Evolutionary conservation across 345 rosid genomes (phyloP).

Genomic region (Linum lewisii): DNA sequence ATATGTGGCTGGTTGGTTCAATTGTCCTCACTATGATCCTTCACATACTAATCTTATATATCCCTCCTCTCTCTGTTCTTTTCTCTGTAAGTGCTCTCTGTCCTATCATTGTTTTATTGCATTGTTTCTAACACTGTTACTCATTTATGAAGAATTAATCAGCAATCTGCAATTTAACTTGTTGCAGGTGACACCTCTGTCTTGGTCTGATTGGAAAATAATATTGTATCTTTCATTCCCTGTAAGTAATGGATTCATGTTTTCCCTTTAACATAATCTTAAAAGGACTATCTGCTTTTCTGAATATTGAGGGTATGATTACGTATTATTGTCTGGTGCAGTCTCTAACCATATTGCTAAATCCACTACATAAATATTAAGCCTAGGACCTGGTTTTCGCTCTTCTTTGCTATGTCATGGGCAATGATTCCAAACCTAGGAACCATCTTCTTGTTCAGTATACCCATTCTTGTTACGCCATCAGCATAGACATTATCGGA

Average conservation of each 20-base stretch:
- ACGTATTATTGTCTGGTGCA: background rate
- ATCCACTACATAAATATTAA: too few species aligned
- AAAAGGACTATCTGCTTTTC: background rate
- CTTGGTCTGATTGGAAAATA: slow-evolving; percentile 85
- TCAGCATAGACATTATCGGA: too few species aligned
- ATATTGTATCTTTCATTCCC: slow-evolving; percentile 93
- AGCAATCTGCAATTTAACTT: slow-evolving; percentile 19
- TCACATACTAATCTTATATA: slow-evolving; percentile 72
- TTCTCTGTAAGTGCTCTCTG: slow-evolving; percentile 72
- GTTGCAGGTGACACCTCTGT: slow-evolving; percentile 80
- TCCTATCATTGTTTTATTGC: slow-evolving; percentile 2
- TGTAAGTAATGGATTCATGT: slow-evolving; percentile 32
- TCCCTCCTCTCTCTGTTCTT: slow-evolving; percentile 75
- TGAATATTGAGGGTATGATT: background rate
- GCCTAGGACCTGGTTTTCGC: too few species aligned
- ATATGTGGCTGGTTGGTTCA: slow-evolving; percentile 92
- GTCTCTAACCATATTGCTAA: too few species aligned
- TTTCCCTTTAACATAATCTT: background rate
- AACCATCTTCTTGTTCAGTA: too few species aligned
- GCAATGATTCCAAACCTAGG: too few species aligned
- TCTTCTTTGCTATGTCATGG: too few species aligned
- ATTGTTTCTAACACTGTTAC: slow-evolving; percentile 2
- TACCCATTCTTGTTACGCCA: too few species aligned
- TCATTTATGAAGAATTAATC: slow-evolving; percentile 5
- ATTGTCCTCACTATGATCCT: slow-evolving; percentile 85